Percentiles rank a stretch among this genome's conserved stretches.
Conservation (phyloP, 108 stramenopile genomes). For the Bacterosira constricta region DNA sequence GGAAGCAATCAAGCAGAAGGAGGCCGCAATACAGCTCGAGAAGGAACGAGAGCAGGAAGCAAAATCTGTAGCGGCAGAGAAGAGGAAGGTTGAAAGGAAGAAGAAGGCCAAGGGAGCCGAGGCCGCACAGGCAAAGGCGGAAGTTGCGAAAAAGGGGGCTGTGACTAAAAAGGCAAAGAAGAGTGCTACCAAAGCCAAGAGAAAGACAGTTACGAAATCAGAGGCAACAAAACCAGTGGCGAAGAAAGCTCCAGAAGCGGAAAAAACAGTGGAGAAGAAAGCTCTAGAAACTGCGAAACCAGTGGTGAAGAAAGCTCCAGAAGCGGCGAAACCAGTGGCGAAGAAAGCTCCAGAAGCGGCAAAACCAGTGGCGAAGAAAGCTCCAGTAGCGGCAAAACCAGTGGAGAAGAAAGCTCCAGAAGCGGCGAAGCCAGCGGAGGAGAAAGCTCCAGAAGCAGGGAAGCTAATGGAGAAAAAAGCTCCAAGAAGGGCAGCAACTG, state of each 20-base stretch:
- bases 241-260: constrained; percentile 7
- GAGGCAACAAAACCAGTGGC: constrained; percentile 9
- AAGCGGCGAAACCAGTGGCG: background rate
- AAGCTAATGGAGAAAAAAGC: background rate
- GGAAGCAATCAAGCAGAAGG: constrained; percentile 19
- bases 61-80: constrained; percentile 20
- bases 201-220: background rate
- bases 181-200: constrained; percentile 7
- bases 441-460: background rate
- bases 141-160: constrained; percentile 13
- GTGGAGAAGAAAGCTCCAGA: no score
- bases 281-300: background rate
- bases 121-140: constrained; percentile 31
- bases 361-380: no score
- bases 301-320: background rate
- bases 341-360: background rate
- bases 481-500: background rate
- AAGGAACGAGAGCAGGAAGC: constrained; percentile 37
- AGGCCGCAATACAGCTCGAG: constrained; percentile 19
- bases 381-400: no score
- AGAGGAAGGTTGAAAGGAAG: constrained; percentile 16
- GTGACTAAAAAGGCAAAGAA: constrained; percentile 2
- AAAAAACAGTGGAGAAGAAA: constrained; percentile 11
- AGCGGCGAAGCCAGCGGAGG: no score
- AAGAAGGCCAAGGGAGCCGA: constrained; percentile 36